Evolutionary conservation across 352 stramenopile species (phyloP).

Genomic region (Phytophthora ohioensis): DNA sequence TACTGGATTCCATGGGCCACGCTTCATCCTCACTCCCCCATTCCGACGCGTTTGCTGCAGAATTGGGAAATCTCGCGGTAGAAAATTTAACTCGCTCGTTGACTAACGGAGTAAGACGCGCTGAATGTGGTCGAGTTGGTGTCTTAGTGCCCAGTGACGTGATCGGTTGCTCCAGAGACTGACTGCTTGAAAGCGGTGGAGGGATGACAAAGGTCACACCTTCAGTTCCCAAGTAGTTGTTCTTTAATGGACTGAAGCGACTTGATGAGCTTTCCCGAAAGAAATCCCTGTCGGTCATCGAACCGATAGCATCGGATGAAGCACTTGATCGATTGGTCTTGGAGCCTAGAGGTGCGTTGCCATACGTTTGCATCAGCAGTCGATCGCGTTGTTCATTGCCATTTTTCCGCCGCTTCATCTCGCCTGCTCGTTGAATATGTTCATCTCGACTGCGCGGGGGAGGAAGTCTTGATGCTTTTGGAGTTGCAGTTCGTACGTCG

Average conservation of each 20-base stretch:
- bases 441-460: constrained; percentile 56
- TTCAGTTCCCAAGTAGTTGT: constrained; percentile 55
- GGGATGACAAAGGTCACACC: constrained; percentile 65
- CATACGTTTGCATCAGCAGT: constrained; percentile 63
- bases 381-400: constrained; percentile 54
- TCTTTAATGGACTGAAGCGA: constrained; percentile 49
- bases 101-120: constrained; percentile 45
- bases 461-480: constrained; percentile 45
- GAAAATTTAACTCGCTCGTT: constrained; percentile 57
- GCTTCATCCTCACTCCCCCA: constrained; percentile 18
- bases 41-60: constrained; percentile 12
- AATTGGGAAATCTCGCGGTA: constrained; percentile 26
- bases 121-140: constrained; percentile 42
- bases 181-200: constrained; percentile 48
- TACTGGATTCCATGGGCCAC: constrained; percentile 32
- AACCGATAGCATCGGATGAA: constrained; percentile 25
- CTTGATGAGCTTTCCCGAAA: constrained; percentile 21
- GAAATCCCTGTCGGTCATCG: constrained; percentile 17
- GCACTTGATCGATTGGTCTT: constrained; percentile 29
- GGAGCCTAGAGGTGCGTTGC: constrained; percentile 31
- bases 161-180: constrained; percentile 33
- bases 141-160: constrained; percentile 35
- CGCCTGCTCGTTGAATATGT: constrained; percentile 34
- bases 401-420: constrained; percentile 51
- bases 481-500: constrained; percentile 26